These are phyloP conservation scores for Phytophthora gonapodyides DNA, from an alignment of 352 stramenopile genomes.

Conservation along the genomic window DNA sequence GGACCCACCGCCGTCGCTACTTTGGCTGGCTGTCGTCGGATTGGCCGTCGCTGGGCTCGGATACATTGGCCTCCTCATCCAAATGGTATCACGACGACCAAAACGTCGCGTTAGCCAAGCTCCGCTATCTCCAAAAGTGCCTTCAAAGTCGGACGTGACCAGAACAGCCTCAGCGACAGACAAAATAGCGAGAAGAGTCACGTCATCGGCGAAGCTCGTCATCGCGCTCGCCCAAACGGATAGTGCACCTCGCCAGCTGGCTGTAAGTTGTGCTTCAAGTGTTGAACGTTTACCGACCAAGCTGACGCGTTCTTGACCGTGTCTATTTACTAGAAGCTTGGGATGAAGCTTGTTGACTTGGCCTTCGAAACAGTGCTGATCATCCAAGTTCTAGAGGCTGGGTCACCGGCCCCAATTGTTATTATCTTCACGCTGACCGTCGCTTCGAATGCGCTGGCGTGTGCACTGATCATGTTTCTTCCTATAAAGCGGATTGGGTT, in stretches of 20 bases:
- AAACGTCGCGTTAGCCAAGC: constrained; percentile 13
- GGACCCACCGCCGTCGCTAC: constrained; percentile 15
- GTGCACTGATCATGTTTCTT: constrained; percentile 4
- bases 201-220: too few species aligned
- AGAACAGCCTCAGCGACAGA: not conserved
- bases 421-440: constrained; percentile 10
- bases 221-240: too few species aligned
- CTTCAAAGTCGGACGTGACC: not conserved
- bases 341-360: too few species aligned
- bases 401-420: not conserved
- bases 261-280: too few species aligned
- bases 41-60: constrained; percentile 22
- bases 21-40: constrained; percentile 14
- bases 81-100: constrained; percentile 8
- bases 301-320: too few species aligned
- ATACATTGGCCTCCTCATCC: constrained; percentile 21
- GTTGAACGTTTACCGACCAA: too few species aligned
- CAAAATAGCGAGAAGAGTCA: too few species aligned
- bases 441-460: not conserved
- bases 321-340: too few species aligned
- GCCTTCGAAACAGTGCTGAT: too few species aligned
- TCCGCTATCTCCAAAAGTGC: not conserved
- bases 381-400: too few species aligned
- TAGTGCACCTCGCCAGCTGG: too few species aligned
- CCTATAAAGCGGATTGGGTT: constrained; percentile 1